Evolutionary conservation across 2,329 filamentous ascomycete species (phyloP).

Genomic region (Fusarium chaquense): DNA sequence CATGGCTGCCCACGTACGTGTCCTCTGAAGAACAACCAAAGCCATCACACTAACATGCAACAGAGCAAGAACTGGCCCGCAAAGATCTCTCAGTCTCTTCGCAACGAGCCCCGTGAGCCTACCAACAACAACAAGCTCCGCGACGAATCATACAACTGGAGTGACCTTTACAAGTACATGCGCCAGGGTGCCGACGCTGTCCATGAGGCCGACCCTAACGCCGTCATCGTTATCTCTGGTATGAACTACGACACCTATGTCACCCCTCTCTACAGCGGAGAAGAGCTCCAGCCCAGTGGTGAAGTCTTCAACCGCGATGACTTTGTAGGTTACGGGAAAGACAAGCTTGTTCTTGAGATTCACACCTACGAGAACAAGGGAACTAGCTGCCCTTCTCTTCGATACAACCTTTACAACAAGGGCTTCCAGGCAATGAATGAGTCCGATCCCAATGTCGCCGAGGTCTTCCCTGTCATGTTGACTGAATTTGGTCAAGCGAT

Average conservation of each 20-base stretch:
- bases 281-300: slow-evolving; percentile 60
- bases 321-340: slow-evolving; percentile 59
- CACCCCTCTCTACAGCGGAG: slow-evolving; percentile 62
- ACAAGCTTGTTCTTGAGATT: slow-evolving; percentile 70
- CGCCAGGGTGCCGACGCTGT: slow-evolving; percentile 63
- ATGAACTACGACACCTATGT: slow-evolving; percentile 68
- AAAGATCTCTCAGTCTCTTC: slow-evolving; percentile 54
- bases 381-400: slow-evolving; percentile 60
- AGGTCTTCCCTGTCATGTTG: slow-evolving; percentile 57
- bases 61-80: slow-evolving; percentile 30
- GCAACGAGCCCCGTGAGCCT: slow-evolving; percentile 65
- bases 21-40: rapidly evolving
- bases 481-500: slow-evolving; percentile 68
- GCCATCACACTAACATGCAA: rapidly evolving
- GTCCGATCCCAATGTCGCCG: slow-evolving; percentile 51
- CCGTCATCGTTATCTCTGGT: slow-evolving; percentile 71
- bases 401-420: slow-evolving; percentile 60
- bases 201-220: slow-evolving; percentile 62
- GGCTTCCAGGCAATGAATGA: slow-evolving; percentile 66
- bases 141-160: slow-evolving; percentile 65
- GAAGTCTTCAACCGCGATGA: slow-evolving; percentile 58
- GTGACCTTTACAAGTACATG: slow-evolving; percentile 65
- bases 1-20: slow-evolving; percentile 68
- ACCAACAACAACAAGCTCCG: slow-evolving; percentile 47
- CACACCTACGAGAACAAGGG: slow-evolving; percentile 70